phyloP scores from a whole-genome alignment of 495 filamentous ascomycete genomes.

The Neurospora discreta region DNA sequence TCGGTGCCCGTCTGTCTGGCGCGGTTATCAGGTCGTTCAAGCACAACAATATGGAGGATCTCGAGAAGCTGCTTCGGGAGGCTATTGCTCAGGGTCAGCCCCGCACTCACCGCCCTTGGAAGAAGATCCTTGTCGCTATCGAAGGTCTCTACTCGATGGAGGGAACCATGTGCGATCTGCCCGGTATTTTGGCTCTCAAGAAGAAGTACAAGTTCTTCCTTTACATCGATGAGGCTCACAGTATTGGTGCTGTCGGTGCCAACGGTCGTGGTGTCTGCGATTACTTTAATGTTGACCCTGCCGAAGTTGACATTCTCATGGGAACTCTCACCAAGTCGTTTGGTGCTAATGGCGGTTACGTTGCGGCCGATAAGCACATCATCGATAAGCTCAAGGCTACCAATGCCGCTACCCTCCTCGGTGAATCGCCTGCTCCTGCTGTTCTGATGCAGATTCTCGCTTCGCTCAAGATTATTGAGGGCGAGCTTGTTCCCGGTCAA shows the following conservation, averaged over 20 bases:
- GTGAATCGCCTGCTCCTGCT: slow-evolving; percentile 77
- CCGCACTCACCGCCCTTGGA: slow-evolving; percentile 93
- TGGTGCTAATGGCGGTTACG: slow-evolving; percentile 93
- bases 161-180: slow-evolving; percentile 94
- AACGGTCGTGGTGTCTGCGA: slow-evolving; percentile 88
- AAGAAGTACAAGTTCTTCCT: slow-evolving; percentile 93
- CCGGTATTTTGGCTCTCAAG: slow-evolving; percentile 73
- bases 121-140: slow-evolving; percentile 93
- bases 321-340: slow-evolving; percentile 97
- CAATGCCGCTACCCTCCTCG: slow-evolving; percentile 79
- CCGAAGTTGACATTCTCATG: slow-evolving; percentile 92
- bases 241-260: slow-evolving; percentile 85
- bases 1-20: slow-evolving; percentile 85
- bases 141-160: slow-evolving; percentile 99
- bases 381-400: slow-evolving; percentile 80
- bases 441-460: slow-evolving; percentile 81
- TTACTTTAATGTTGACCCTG: slow-evolving; percentile 83
- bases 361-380: slow-evolving; percentile 81
- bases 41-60: slow-evolving; percentile 87
- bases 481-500: slow-evolving; percentile 79
- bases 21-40: slow-evolving; percentile 93
- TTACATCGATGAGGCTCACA: slow-evolving; percentile 95
- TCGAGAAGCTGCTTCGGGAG: slow-evolving; percentile 77
- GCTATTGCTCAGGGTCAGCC: slow-evolving; percentile 93
- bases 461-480: slow-evolving; percentile 75